phyloP scores from a whole-genome alignment of 805 yeast species.

The Hanseniaspora occidentalis region DNA sequence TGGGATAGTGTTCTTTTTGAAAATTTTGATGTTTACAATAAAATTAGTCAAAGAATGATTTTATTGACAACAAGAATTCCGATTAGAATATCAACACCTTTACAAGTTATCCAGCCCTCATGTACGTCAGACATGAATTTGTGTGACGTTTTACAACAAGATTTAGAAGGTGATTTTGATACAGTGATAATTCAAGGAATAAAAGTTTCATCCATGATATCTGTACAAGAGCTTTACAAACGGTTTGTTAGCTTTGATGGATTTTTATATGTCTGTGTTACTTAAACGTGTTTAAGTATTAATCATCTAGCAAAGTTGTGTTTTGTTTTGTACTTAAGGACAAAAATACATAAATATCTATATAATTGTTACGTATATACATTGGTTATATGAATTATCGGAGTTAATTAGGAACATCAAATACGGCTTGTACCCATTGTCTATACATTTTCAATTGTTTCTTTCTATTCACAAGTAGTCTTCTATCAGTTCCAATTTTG shows the following conservation, averaged over 20 bases:
- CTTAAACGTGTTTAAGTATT: not conserved
- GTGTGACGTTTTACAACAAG: conserved; percentile 19
- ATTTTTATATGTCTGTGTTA: conserved; percentile 35
- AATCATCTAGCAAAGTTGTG: not conserved
- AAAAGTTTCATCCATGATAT: conserved; percentile 28
- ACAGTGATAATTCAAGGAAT: conserved; percentile 46
- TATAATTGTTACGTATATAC: not conserved
- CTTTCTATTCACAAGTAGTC: conserved; percentile 84
- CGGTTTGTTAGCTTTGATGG: conserved; percentile 47
- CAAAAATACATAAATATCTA: not conserved
- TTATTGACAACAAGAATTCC: conserved; percentile 6
- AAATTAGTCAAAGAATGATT: conserved; percentile 14
- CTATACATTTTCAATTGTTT: conserved; percentile 91
- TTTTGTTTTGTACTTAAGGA: not conserved
- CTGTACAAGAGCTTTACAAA: conserved; percentile 33
- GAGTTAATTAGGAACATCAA: conserved; percentile 29
- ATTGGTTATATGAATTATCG: not conserved
- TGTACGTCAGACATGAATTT: conserved; percentile 9
- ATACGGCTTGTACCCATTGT: conserved; percentile 93
- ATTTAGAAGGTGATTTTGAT: not conserved
- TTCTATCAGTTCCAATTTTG: conserved; percentile 78
- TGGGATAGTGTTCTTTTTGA: conserved; percentile 38
- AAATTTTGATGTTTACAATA: conserved; percentile 13
- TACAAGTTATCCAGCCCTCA: conserved; percentile 11
- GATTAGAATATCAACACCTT: conserved; percentile 9